These are phyloP conservation scores for Metschnikowia reukaufii DNA, from an alignment of 805 yeast species.

Conservation along the genomic window DNA sequence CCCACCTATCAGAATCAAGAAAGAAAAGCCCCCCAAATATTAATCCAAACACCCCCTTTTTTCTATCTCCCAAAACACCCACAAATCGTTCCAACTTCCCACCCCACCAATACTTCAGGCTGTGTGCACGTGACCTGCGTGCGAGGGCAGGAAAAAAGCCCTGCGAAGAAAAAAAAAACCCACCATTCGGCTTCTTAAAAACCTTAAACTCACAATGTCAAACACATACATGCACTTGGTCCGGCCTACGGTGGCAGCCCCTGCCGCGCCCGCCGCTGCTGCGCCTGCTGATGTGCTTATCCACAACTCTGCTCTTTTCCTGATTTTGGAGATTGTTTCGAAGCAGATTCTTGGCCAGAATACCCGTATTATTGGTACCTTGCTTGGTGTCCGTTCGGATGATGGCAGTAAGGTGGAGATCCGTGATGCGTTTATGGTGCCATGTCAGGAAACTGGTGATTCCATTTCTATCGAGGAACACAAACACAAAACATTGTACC, in stretches of 20 bases:
- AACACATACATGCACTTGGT: constrained; percentile 41
- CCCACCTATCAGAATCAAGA: no score
- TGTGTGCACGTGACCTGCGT: constrained; percentile 18
- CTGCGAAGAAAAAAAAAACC: constrained; percentile 12
- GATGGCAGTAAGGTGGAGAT: constrained; percentile 76
- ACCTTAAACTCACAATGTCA: constrained; percentile 3
- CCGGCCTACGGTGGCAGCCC: constrained; percentile 51
- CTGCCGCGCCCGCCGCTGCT: constrained; percentile 41
- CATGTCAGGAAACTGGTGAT: constrained; percentile 71
- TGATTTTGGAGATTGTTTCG: constrained; percentile 71
- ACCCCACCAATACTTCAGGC: no score
- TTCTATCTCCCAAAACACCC: no score
- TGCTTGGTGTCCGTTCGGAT: constrained; percentile 78
- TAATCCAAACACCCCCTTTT: no score
- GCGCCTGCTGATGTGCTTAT: constrained; percentile 57
- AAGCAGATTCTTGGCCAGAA: constrained; percentile 41
- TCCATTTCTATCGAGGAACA: constrained; percentile 76
- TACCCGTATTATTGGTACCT: constrained; percentile 74
- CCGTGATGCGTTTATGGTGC: constrained; percentile 76
- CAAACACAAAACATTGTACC: constrained; percentile 67
- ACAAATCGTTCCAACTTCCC: no score
- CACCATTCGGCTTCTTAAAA: not conserved
- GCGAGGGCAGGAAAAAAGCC: constrained; percentile 14
- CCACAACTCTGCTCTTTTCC: constrained; percentile 71
- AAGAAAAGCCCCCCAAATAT: no score